Conservation (phyloP, 225 moss, liverwort and hornwort species). For the Anthoceros angustus region DNA sequence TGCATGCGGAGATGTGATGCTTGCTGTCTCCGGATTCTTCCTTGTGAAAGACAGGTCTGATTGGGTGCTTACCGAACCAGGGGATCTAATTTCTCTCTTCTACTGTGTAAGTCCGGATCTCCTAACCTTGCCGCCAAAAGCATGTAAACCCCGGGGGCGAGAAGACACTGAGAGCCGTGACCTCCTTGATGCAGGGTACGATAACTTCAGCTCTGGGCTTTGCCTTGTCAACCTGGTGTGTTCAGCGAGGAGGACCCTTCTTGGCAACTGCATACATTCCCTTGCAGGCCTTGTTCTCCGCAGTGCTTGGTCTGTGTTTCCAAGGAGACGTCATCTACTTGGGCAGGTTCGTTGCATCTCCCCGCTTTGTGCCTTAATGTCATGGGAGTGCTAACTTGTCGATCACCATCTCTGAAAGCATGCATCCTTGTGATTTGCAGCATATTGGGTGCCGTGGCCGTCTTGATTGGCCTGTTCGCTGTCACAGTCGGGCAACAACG, state of each 20-base stretch:
- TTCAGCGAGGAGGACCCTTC: constrained; percentile 14
- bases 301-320: constrained; percentile 12
- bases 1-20: constrained; percentile 10
- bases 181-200: constrained; percentile 5
- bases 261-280: constrained; percentile 17
- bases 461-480: not conserved
- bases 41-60: constrained; percentile 12
- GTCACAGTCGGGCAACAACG: not conserved
- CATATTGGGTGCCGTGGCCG: not conserved
- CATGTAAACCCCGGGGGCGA: not conserved
- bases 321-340: constrained; percentile 12
- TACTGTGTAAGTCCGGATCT: constrained; percentile 12
- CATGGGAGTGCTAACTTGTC: not conserved
- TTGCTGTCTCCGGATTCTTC: constrained; percentile 13
- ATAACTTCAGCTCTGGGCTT: constrained; percentile 17
- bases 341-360: constrained; percentile 11
- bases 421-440: not conserved
- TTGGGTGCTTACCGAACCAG: constrained; percentile 15
- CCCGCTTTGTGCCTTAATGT: too few relatives aligned
- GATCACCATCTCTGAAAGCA: not conserved
- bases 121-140: not conserved
- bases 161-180: not conserved
- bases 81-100: constrained; percentile 12
- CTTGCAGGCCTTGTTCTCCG: constrained; percentile 19
- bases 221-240: constrained; percentile 15